A percentile compares a stretch with the other conserved stretches of the same genome.
Evolutionary conservation across 768 basidiomycete genomes (phyloP).

Genomic region (Pisolithus orientalis): DNA sequence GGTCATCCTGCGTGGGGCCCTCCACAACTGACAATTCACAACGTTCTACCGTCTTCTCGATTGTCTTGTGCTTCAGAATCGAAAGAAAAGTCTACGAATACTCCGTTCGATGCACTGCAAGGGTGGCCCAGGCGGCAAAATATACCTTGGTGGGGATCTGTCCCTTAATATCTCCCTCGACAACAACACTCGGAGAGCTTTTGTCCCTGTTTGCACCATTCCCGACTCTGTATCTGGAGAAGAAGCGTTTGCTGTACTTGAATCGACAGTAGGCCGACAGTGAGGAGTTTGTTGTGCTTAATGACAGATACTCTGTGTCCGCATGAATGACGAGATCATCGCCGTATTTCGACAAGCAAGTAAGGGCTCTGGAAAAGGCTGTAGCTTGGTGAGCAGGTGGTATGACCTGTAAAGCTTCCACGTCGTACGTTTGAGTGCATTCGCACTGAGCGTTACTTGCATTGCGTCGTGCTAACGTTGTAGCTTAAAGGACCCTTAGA

Average conservation of each 20-base stretch:
- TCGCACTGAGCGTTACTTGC: slow-evolving; percentile 64
- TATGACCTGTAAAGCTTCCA: slow-evolving; percentile 1
- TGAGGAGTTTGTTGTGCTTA: slow-evolving; percentile 75
- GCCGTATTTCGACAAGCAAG: slow-evolving; percentile 76
- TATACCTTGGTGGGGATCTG: slow-evolving; percentile 66
- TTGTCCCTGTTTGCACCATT: slow-evolving; percentile 8
- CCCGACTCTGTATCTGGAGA: slow-evolving; percentile 56
- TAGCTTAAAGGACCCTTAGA: not conserved
- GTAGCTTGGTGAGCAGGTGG: slow-evolving; percentile 18
- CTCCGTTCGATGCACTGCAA: not conserved
- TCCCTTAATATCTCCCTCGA: slow-evolving; percentile 48
- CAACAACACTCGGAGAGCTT: slow-evolving; percentile 11
- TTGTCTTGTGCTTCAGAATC: slow-evolving; percentile 64
- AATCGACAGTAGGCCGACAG: slow-evolving; percentile 80
- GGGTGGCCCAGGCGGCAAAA: not conserved
- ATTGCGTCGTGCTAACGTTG: slow-evolving; percentile 28
- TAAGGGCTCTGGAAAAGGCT: slow-evolving; percentile 73
- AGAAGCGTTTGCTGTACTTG: slow-evolving; percentile 62
- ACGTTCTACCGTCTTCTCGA: slow-evolving; percentile 71
- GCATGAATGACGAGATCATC: slow-evolving; percentile 74
- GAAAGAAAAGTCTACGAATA: slow-evolving; percentile 56
- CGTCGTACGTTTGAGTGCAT: slow-evolving; percentile 42
- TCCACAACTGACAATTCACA: slow-evolving; percentile 72
- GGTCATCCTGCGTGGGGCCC: slow-evolving; percentile 27
- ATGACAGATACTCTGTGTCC: slow-evolving; percentile 48